These are phyloP conservation scores for Phytophthora constricta DNA, from an alignment of 352 stramenopile genomes.

Conservation along the genomic window DNA sequence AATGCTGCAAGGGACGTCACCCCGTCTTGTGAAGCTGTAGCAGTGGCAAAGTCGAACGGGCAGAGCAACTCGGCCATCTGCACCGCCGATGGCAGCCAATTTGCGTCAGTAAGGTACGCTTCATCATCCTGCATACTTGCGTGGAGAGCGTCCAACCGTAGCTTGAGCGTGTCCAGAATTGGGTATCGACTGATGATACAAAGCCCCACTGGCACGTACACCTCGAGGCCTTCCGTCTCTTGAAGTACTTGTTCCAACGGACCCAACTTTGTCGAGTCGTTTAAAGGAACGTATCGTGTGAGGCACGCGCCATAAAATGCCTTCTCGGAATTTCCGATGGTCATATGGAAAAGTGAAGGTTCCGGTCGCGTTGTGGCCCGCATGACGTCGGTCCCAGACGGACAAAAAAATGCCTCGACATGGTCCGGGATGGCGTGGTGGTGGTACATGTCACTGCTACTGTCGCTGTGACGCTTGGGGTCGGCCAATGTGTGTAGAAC, in stretches of 20 bases:
- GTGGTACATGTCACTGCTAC: slow-evolving; percentile 68
- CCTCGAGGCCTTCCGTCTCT: slow-evolving; percentile 82
- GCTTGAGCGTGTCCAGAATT: slow-evolving; percentile 82
- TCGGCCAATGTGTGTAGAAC: slow-evolving; percentile 74
- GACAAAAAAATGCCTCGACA: slow-evolving; percentile 84
- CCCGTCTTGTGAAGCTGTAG: slow-evolving; percentile 24
- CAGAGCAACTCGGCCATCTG: slow-evolving; percentile 72
- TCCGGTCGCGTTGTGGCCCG: slow-evolving; percentile 61
- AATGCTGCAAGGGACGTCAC: slow-evolving; percentile 54
- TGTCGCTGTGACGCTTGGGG: slow-evolving; percentile 43
- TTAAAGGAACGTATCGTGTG: slow-evolving; percentile 79
- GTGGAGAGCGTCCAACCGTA: slow-evolving; percentile 71
- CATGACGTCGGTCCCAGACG: slow-evolving; percentile 62
- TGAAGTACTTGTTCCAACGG: slow-evolving; percentile 81
- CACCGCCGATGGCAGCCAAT: slow-evolving; percentile 60
- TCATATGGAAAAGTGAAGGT: slow-evolving; percentile 84
- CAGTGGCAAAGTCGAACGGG: slow-evolving; percentile 66
- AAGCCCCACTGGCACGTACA: slow-evolving; percentile 78
- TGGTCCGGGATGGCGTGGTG: slow-evolving; percentile 86
- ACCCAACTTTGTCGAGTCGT: slow-evolving; percentile 67
- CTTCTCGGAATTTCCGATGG: slow-evolving; percentile 82
- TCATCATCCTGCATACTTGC: slow-evolving; percentile 63
- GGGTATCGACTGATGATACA: slow-evolving; percentile 85
- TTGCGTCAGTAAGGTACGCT: slow-evolving; percentile 53
- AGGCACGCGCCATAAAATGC: slow-evolving; percentile 83